Evolutionary conservation across 306 rosid species (phyloP), one percentile per base, ranked within the genome.

Genomic region (Cicer yamashitae): DNA sequence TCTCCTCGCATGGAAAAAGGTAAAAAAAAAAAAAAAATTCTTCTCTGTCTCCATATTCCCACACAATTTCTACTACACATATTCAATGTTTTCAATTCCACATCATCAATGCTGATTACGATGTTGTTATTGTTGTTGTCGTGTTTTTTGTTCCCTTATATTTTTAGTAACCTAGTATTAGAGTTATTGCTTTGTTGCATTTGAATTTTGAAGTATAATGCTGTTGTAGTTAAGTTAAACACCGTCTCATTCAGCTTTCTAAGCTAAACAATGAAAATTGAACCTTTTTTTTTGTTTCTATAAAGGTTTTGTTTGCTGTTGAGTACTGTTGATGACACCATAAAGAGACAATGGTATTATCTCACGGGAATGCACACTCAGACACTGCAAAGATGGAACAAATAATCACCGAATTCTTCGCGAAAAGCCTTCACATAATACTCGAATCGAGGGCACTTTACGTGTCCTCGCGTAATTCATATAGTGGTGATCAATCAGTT

Each of bases 401-500:
- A 67, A 87, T 94, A 71, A 80, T 94, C 54, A 90, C 94, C 7
- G 97, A 91, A 86, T 90, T 94, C 60, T 91, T 84, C 10, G 77
- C 90, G 13, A 94, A 94, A 82, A 86, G 92, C 51, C 84, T 91
- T 25, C 97, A 90, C 60, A 90, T 91, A 74, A 84, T 94, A 62
- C 90, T 91, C 0, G 96, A 91, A 84, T 88, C 97, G 3, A 91
- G 98, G 90, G 67, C 90, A 7, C 80, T 87, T 5, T 77, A 34
- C 5, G 72, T 77, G 60, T 93, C 94, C 13, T 91, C 96, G 7
- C 89, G 88, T 11, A 86, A 89, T 85, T 89, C 58, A 8, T 82
- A 78, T 11, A 87, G 89, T 10, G 89, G 90, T 12, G 89, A 89
- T 47, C 93, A 83, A 79, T 79, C 70, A 58, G 30, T 84, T 25